Percentiles rank a stretch among this genome's conserved stretches.
phyloP scores from a whole-genome alignment of 495 filamentous ascomycete species.

The Aspergillus leporis region DNA sequence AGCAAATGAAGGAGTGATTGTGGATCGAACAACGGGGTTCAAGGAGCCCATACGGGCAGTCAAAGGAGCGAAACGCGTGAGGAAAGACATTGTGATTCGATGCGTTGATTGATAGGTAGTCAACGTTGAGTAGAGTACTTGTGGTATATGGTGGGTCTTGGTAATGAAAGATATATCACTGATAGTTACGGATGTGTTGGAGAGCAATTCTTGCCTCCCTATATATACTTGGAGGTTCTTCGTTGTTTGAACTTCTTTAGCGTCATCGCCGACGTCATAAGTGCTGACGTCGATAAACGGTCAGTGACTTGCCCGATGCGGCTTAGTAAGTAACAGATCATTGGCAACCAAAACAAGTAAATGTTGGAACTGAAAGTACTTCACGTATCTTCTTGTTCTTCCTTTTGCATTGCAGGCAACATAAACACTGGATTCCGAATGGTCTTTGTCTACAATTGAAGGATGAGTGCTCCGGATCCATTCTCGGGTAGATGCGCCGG shows the following conservation, averaged over 20 bases:
- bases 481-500: too few species aligned
- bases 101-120: background rate
- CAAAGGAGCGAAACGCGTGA: slow-evolving; percentile 19
- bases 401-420: too few species aligned
- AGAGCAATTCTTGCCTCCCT: background rate
- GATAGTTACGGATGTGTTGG: background rate
- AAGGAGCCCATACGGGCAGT: slow-evolving; percentile 24
- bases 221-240: background rate
- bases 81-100: slow-evolving; percentile 28
- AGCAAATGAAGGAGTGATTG: slow-evolving; percentile 16
- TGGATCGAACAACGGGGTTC: slow-evolving; percentile 15
- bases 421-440: too few species aligned
- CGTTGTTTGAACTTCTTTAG: background rate
- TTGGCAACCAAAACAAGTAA: background rate
- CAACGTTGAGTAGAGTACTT: background rate
- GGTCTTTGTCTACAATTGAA: too few species aligned
- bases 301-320: slow-evolving; percentile 20
- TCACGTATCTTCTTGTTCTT: background rate
- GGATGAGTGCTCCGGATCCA: too few species aligned
- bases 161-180: background rate
- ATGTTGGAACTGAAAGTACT: background rate
- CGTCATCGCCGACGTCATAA: slow-evolving; percentile 12
- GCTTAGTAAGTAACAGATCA: slow-evolving; percentile 7
- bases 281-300: slow-evolving; percentile 33
- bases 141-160: background rate